Conservation (phyloP, 2,329 filamentous ascomycete species). For the Didymella exigua region DNA sequence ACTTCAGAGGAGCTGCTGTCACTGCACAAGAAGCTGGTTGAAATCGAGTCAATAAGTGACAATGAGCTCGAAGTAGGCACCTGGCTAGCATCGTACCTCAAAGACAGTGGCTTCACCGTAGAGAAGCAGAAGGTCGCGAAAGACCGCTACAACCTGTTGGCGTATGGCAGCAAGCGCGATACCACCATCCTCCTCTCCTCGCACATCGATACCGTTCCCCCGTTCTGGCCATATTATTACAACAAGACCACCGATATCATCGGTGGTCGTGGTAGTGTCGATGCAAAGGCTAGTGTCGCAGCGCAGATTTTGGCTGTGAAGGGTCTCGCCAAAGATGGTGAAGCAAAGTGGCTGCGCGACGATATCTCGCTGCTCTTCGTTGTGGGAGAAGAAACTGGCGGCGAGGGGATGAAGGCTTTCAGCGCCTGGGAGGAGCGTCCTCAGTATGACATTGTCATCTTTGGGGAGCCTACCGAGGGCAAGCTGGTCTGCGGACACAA, state of each 20-base stretch:
- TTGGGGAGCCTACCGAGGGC: slow-evolving; percentile 90
- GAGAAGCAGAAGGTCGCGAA: slow-evolving; percentile 61
- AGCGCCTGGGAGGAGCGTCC: slow-evolving; percentile 45
- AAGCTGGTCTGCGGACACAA: slow-evolving; percentile 92
- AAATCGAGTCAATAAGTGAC: slow-evolving; percentile 73
- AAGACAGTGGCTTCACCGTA: slow-evolving; percentile 64
- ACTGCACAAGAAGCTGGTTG: slow-evolving; percentile 76
- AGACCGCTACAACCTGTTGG: slow-evolving; percentile 76
- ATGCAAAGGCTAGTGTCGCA: slow-evolving; percentile 64
- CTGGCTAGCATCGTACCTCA: slow-evolving; percentile 72
- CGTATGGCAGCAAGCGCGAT: slow-evolving; percentile 61
- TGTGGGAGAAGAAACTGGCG: slow-evolving; percentile 81
- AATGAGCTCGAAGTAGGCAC: slow-evolving; percentile 71
- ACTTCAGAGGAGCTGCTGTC: slow-evolving; percentile 62
- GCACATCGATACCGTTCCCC: slow-evolving; percentile 78
- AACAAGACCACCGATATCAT: slow-evolving; percentile 60
- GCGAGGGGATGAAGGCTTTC: slow-evolving; percentile 74
- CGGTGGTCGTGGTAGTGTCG: slow-evolving; percentile 75
- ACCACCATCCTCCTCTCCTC: slow-evolving; percentile 72
- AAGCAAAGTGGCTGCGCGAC: slow-evolving; percentile 43
- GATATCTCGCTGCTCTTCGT: slow-evolving; percentile 63
- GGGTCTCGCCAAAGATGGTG: slow-evolving; percentile 51
- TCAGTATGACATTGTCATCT: slow-evolving; percentile 73
- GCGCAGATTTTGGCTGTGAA: slow-evolving; percentile 73
- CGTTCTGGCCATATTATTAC: slow-evolving; percentile 70